phyloP scores from a whole-genome alignment of 2,329 filamentous ascomycete species.

The Septoria linicola region DNA sequence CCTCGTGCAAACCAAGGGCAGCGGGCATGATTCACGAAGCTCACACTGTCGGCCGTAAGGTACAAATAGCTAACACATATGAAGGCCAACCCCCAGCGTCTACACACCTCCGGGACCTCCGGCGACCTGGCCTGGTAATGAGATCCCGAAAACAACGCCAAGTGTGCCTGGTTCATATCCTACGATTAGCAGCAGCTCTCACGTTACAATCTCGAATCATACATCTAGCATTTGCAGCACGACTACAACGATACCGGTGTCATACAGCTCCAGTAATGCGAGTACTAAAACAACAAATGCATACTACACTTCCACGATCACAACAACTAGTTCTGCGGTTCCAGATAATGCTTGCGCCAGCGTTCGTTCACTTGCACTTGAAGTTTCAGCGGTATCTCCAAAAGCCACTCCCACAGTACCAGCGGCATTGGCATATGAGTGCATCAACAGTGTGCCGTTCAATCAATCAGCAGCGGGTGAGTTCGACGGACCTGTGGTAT shows the following conservation, averaged over 20 bases:
- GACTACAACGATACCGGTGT: constrained; percentile 4
- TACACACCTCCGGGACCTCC: constrained; percentile 14
- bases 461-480: constrained; percentile 40
- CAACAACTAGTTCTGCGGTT: not conserved
- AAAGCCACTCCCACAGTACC: constrained; percentile 42
- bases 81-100: constrained; percentile 16
- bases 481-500: not conserved
- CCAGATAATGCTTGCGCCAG: constrained; percentile 30
- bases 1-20: no score
- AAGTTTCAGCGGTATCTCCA: constrained; percentile 9
- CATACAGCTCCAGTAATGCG: not conserved
- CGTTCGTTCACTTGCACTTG: constrained; percentile 30
- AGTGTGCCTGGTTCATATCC: no score
- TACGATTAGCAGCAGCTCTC: not conserved
- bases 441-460: constrained; percentile 48
- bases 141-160: not conserved
- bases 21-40: no score
- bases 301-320: not conserved
- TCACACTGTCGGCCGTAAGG: no score
- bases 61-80: not conserved
- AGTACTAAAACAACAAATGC: not conserved
- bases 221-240: not conserved
- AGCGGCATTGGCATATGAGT: constrained; percentile 48
- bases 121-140: not conserved
- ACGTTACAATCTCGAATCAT: not conserved